Conservation (phyloP, 2,329 filamentous ascomycete genomes). For the Penicillium verrucosum region DNA sequence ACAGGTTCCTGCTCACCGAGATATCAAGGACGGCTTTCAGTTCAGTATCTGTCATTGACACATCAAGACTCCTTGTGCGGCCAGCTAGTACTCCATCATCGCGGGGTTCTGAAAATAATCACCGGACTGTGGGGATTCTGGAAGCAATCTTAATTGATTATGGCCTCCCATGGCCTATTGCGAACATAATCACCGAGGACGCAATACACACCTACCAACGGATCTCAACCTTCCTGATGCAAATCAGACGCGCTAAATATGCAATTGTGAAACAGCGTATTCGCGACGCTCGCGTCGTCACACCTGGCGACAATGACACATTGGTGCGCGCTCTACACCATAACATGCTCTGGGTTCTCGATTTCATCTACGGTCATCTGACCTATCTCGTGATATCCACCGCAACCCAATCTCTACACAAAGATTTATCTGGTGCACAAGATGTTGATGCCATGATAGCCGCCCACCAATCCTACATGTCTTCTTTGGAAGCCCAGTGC, state of each 20-base stretch:
- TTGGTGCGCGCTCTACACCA: slow-evolving; percentile 55
- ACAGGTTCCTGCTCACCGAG: slow-evolving; percentile 77
- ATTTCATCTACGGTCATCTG: slow-evolving; percentile 71
- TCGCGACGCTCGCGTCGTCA: slow-evolving; percentile 22
- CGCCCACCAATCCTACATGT: slow-evolving; percentile 63
- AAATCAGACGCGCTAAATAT: slow-evolving; percentile 68
- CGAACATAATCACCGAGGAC: slow-evolving; percentile 68
- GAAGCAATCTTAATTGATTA: slow-evolving; percentile 65
- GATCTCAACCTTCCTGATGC: slow-evolving; percentile 72
- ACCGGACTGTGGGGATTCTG: slow-evolving; percentile 61
- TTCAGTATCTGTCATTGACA: slow-evolving; percentile 51
- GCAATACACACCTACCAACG: slow-evolving; percentile 66
- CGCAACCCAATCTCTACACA: slow-evolving; percentile 55
- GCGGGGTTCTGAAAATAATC: slow-evolving; percentile 44
- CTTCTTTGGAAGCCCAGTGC: slow-evolving; percentile 62
- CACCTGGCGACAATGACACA: slow-evolving; percentile 37
- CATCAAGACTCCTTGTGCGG: slow-evolving; percentile 61
- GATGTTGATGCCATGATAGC: slow-evolving; percentile 80
- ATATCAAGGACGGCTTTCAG: slow-evolving; percentile 70
- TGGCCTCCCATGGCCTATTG: slow-evolving; percentile 61
- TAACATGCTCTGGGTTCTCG: slow-evolving; percentile 73
- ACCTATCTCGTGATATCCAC: slow-evolving; percentile 68
- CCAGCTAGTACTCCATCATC: slow-evolving; percentile 41
- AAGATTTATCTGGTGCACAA: slow-evolving; percentile 56
- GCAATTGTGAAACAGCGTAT: slow-evolving; percentile 57